Evolutionary conservation across 2,329 filamentous ascomycete genomes (phyloP), one percentile per base, ranked within the genome.

Genomic region (Venturia pyrina): DNA sequence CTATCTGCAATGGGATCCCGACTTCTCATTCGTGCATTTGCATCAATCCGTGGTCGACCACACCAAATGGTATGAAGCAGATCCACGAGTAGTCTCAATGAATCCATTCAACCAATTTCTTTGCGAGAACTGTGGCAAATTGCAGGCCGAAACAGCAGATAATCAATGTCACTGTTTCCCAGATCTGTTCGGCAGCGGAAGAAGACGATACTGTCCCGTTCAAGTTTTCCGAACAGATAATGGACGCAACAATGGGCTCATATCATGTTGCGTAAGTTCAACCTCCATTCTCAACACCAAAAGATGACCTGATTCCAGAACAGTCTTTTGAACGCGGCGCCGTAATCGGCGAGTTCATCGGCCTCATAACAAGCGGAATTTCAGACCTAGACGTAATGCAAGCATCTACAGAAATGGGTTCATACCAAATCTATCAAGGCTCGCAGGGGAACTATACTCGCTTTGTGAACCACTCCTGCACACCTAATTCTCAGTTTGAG

Each of bases 351-450:
- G 83, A 85, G 70, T 84, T 85, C 66, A 78, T 84, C 5, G 83
- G 83, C 3, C 71, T 82, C 34, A 76, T 85, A 41, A 85, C 83
- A 0, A 81, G 79, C 64, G 82, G 79, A 1, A 73, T 85, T 11
- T 72, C 77, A 7, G 79, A 81, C 67, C 73, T 82, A 15, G 83
- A 86, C 69, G 82, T 85, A 10, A 84, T 86, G 83, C 74, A 81
- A 65, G 40, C 5, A 21, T 73, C 73, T 2, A 71, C 73, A 24
- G 67, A 66, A 11, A 65, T 62, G 40, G 78, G 78, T 37, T 76
- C 78, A 0, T 86, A 85, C 69, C 83, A 86, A 70, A 85, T 86
- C 65, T 86, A 79, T 77, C 83, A 86, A 70, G 83, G 82, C 0
- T 73, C 74, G 65, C 78, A 80, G 71, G 82, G 83, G 3, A 86